phyloP scores from a whole-genome alignment of 2,329 filamentous ascomycete genomes.

The Tolypocladium amazonense region DNA sequence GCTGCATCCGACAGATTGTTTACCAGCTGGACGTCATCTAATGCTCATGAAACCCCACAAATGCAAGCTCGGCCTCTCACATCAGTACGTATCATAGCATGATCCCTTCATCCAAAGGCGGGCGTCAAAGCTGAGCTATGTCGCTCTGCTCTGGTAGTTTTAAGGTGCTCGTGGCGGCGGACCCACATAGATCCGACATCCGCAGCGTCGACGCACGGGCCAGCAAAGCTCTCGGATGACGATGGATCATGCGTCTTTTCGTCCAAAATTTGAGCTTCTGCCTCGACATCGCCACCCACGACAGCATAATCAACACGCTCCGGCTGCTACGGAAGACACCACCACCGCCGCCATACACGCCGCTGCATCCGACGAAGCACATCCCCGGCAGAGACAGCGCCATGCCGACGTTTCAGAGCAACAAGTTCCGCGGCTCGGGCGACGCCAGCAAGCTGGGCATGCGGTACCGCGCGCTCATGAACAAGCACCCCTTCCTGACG shows the following conservation, averaged over 20 bases:
- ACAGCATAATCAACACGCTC: background rate
- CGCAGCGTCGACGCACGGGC: background rate
- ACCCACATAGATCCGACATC: background rate
- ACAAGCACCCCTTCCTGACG: conserved; percentile 75
- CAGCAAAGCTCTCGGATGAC: background rate
- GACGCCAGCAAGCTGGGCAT: conserved; percentile 60
- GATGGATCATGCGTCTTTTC: background rate
- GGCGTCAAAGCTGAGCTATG: no score
- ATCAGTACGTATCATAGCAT: background rate
- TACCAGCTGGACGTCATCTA: background rate
- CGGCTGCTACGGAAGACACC: background rate
- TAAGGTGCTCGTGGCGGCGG: background rate
- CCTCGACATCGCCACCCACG: background rate
- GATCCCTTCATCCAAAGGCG: background rate
- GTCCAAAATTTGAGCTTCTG: background rate
- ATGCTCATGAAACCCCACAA: background rate
- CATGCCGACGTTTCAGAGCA: conserved; percentile 50
- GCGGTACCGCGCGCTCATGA: conserved; percentile 64
- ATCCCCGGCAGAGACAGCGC: background rate
- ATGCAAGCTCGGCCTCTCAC: background rate
- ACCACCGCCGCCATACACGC: background rate
- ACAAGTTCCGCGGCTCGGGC: conserved; percentile 58
- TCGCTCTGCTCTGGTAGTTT: no score
- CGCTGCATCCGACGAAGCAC: background rate
- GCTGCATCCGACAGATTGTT: background rate